phyloP scores from a whole-genome alignment of 441 rosid genomes.

The Rhodomyrtus psidioides region DNA sequence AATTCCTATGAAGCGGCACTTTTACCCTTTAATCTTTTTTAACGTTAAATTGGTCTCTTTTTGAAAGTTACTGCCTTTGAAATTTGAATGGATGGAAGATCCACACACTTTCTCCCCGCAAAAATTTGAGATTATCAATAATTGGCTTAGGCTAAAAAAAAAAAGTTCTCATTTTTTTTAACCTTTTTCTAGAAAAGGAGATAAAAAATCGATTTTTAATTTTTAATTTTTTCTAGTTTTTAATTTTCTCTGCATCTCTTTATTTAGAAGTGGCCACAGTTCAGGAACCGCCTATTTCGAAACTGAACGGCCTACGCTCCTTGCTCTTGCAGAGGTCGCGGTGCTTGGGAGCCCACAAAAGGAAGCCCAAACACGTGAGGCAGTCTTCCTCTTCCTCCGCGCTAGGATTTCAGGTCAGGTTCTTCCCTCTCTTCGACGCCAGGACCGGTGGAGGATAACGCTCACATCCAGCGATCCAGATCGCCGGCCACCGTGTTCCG shows the following conservation, averaged over 20 bases:
- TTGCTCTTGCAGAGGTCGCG: too few species aligned
- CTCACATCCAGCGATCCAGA: too few species aligned
- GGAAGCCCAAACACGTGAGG: too few species aligned
- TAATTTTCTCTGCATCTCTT: neutral
- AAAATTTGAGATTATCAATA: neutral
- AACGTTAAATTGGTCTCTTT: neutral
- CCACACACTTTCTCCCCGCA: neutral
- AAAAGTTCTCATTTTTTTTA: neutral
- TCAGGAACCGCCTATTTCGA: too few species aligned
- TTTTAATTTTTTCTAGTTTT: neutral
- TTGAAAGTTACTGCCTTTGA: neutral
- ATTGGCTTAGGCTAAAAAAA: neutral
- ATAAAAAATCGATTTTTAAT: neutral
- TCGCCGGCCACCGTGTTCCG: too few species aligned
- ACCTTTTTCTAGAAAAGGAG: neutral
- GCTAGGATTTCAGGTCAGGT: too few species aligned
- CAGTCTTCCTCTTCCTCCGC: too few species aligned
- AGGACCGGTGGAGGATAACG: too few species aligned
- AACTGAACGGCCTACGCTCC: too few species aligned
- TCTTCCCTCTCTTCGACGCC: too few species aligned
- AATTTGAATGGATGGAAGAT: neutral
- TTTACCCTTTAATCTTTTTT: neutral
- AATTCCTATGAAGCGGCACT: neutral
- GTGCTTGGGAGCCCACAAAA: too few species aligned
- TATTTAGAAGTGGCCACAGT: too few species aligned